Percentiles rank a stretch among this genome's conserved stretches.
Evolutionary conservation across 345 rosid species (phyloP).

Genomic region (Crucihimalaya himalaica): DNA sequence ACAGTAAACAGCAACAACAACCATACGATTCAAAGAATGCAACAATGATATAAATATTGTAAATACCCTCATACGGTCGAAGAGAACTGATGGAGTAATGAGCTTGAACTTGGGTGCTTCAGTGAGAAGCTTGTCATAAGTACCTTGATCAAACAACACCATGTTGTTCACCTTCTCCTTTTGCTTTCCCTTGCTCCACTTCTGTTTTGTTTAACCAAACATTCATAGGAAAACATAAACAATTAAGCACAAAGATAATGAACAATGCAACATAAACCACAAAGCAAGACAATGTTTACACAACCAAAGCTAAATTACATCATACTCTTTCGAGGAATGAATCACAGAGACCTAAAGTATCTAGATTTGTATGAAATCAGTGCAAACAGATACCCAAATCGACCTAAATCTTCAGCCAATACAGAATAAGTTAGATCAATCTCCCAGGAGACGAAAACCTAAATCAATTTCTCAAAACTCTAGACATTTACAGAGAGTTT

Average conservation of each 20-base stretch:
- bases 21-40: neutral
- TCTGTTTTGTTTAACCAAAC: conserved; percentile 43
- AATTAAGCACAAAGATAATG: neutral
- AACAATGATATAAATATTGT: neutral
- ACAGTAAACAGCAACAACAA: neutral
- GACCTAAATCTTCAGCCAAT: neutral
- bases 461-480: neutral
- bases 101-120: conserved; percentile 84
- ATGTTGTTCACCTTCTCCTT: conserved; percentile 96
- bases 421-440: too few species aligned
- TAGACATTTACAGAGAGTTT: neutral
- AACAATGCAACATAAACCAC: neutral
- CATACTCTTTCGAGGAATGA: neutral
- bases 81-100: conserved; percentile 73
- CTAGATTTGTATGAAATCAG: neutral
- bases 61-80: conserved; percentile 73
- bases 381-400: neutral
- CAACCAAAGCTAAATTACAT: neutral
- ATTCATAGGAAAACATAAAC: neutral
- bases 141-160: conserved; percentile 81
- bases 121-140: conserved; percentile 74
- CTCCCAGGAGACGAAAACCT: too few species aligned
- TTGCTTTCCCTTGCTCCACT: conserved; percentile 96
- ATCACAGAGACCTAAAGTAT: neutral
- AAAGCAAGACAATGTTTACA: neutral